Base-by-base conservation (phyloP, 805 yeast species). In the Teunomyces aglyptinius region DNA sequence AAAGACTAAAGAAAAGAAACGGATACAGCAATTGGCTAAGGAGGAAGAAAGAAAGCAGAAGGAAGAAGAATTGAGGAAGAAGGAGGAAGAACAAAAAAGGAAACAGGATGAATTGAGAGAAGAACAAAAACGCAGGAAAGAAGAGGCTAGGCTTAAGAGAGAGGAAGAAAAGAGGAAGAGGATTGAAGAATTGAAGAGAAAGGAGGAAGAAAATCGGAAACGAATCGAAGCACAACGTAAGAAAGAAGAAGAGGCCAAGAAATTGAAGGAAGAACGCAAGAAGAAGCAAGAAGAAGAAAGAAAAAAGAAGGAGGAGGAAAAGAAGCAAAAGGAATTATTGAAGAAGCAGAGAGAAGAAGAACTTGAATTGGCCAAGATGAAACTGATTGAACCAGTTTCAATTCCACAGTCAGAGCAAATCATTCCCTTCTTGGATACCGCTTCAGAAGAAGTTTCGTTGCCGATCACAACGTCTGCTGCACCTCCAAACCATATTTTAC, bases 1-100 rank as follows among this genome's bases (percentile, higher is more conserved):
- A 55, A 84, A 83, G 63, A 81, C 82, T 36, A 82, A 80, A 56
- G 90, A 85, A 57, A 84, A 83, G 73, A 85, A 83, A 58, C 73
- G 82, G 32, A 68, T 76, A 31, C 81, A 76, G 44, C 87, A 83
- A 55, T 64, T 72, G 20, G 85, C 84, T 0, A 81, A 78, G 49
- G 88, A 82, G 56, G 86, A 81, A 52, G 87, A 81, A 54, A 69
- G 73, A 41, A 71, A 70, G 46, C 74, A 68, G 54, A 80, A 77
- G 49, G 85, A 81, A 54, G 82, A 76, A 43, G 75, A 70, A 40
- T 82, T 80, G 47, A 68, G 66, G 47, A 58, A 51, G 6, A 64
- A 61, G 41, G 70, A 67, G 50, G 73, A 64, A 10, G 68, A 65
- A 39, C 43, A 55, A 18, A 60, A 53, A 43, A 51, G 55, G 39